These are phyloP conservation scores for Geotrichum aggregatum DNA, from an alignment of 1,139 yeast species.

Conservation along the genomic window DNA sequence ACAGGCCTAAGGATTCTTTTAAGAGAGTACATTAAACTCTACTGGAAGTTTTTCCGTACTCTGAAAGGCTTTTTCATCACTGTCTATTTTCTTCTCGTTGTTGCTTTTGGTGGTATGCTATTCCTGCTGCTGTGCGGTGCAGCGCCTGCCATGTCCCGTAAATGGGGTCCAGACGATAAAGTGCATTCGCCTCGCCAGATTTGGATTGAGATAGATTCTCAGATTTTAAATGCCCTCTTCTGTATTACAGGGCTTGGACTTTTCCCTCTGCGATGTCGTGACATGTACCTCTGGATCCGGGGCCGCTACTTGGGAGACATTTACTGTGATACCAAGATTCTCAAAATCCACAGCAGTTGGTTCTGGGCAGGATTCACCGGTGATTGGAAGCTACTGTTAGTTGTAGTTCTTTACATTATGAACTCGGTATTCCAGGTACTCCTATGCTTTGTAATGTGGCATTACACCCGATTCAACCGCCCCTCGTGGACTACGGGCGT, in stretches of 20 bases:
- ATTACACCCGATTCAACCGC: slow-evolving; percentile 25
- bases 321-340: slow-evolving; percentile 12
- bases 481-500: slow-evolving; percentile 28
- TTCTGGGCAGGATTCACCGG: slow-evolving; percentile 23
- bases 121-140: slow-evolving; percentile 27
- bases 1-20: slow-evolving; percentile 8
- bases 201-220: slow-evolving; percentile 30
- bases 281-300: slow-evolving; percentile 23
- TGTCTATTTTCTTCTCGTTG: slow-evolving; percentile 24
- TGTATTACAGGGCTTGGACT: slow-evolving; percentile 28
- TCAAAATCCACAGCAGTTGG: slow-evolving; percentile 24
- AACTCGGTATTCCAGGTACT: slow-evolving; percentile 27
- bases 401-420: slow-evolving; percentile 23
- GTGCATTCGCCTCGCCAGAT: slow-evolving; percentile 26
- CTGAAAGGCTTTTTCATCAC: slow-evolving; percentile 27
- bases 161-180: slow-evolving; percentile 26
- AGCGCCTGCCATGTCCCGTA: slow-evolving; percentile 28
- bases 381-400: slow-evolving; percentile 23
- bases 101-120: slow-evolving; percentile 31
- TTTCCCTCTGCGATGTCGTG: slow-evolving; percentile 26
- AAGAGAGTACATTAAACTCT: slow-evolving; percentile 14
- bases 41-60: slow-evolving; percentile 14
- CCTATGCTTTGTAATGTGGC: slow-evolving; percentile 27
- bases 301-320: slow-evolving; percentile 21
- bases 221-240: slow-evolving; percentile 27